phyloP scores from a whole-genome alignment of 352 stramenopile genomes.

The Phytophthora pinifolia region DNA sequence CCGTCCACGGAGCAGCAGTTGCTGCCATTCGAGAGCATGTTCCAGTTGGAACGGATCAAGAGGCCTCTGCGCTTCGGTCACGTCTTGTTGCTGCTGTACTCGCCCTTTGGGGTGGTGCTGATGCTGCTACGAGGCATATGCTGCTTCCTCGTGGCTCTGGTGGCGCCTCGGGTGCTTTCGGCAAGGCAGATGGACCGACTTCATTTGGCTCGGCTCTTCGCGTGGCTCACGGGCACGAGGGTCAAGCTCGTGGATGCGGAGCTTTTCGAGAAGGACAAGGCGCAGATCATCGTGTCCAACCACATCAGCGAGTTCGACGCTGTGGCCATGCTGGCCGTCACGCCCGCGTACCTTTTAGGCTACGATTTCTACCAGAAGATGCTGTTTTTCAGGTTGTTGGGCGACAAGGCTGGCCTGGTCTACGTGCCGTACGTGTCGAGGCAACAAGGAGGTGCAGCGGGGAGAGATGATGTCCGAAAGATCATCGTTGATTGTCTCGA shows the following conservation, averaged over 20 bases:
- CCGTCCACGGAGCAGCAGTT: conserved; percentile 35
- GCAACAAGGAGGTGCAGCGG: conserved; percentile 47
- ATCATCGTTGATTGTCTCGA: conserved; percentile 64
- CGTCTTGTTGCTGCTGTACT: conserved; percentile 56
- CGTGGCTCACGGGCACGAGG: conserved; percentile 48
- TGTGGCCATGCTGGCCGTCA: conserved; percentile 50
- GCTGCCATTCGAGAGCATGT: conserved; percentile 53
- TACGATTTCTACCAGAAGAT: conserved; percentile 89
- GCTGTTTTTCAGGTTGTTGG: conserved; percentile 64
- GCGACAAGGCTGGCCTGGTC: conserved; percentile 61
- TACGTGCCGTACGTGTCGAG: conserved; percentile 73
- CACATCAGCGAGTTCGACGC: conserved; percentile 80
- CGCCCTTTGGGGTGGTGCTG: conserved; percentile 52
- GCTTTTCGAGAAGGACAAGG: conserved; percentile 29
- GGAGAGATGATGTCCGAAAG: conserved; percentile 53
- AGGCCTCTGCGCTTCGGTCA: conserved; percentile 40
- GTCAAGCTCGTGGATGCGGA: conserved; percentile 42
- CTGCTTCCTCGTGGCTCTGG: conserved; percentile 45
- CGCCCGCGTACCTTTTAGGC: conserved; percentile 56
- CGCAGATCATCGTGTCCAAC: conserved; percentile 66
- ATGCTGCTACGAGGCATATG: conserved; percentile 39
- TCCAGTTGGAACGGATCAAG: conserved; percentile 72
- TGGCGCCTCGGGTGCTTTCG: conserved; percentile 43
- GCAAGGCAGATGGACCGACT: conserved; percentile 51
- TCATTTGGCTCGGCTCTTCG: conserved; percentile 40